Percentiles rank a stretch among this genome's conserved stretches.
Conservation (phyloP, 768 basidiomycete genomes). For the Phylloporus sp. region DNA sequence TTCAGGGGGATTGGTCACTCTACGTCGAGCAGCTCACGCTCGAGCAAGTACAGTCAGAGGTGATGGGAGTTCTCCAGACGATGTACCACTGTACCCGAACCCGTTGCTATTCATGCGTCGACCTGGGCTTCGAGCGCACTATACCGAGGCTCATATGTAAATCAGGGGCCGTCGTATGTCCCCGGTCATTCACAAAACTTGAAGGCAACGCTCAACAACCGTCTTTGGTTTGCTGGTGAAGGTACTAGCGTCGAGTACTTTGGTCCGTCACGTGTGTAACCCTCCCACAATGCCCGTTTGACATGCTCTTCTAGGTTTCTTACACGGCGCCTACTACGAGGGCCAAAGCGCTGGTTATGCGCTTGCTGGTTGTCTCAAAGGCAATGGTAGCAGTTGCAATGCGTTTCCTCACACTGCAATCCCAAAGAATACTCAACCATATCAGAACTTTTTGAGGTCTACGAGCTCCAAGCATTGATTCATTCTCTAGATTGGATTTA, state of each 20-base stretch:
- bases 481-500: too few relatives aligned
- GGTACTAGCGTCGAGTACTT: conserved; percentile 55
- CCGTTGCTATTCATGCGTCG: conserved; percentile 51
- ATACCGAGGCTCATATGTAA: conserved; percentile 50
- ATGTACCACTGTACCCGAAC: conserved; percentile 61
- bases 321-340: conserved; percentile 59
- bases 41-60: conserved; percentile 45
- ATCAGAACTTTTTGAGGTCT: conserved; percentile 23
- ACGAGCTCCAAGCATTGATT: too few relatives aligned
- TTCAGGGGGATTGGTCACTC: conserved; percentile 56
- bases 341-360: conserved; percentile 39
- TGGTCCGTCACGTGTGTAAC: conserved; percentile 38
- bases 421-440: conserved; percentile 33
- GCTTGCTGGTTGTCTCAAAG: conserved; percentile 42
- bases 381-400: conserved; percentile 19
- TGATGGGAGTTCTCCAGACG: conserved; percentile 49
- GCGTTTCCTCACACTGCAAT: conserved; percentile 23
- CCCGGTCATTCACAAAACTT: conserved; percentile 53
- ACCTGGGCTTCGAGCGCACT: conserved; percentile 52
- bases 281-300: not conserved
- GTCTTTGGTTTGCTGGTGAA: conserved; percentile 63
- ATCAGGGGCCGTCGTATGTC: conserved; percentile 64
- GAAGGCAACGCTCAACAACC: conserved; percentile 45
- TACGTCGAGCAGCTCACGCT: conserved; percentile 54
- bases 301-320: conserved; percentile 40